Conservation (phyloP, 2,329 filamentous ascomycete species). For the Ophiostoma sp. region DNA sequence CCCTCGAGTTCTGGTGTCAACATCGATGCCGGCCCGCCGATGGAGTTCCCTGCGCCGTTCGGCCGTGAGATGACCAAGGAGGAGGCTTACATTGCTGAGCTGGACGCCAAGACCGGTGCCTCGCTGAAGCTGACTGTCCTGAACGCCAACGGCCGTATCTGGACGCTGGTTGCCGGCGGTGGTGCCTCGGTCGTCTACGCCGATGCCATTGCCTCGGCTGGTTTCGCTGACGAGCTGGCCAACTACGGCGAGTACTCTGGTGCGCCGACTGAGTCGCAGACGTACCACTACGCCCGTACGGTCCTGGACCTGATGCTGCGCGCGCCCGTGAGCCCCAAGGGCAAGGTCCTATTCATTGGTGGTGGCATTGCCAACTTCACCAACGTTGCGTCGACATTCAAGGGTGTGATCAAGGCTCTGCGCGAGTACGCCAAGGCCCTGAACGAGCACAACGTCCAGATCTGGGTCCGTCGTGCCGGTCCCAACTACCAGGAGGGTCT, state of each 20-base stretch:
- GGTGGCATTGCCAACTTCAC: conserved; percentile 99
- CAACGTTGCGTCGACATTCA: conserved; percentile 99
- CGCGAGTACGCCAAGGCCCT: conserved; percentile 84
- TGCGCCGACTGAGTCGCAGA: conserved; percentile 97
- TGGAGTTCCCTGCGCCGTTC: conserved; percentile 99
- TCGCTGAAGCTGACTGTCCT: conserved; percentile 97
- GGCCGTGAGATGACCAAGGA: conserved; percentile 98
- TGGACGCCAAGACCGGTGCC: conserved; percentile 98
- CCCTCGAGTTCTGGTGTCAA: conserved; percentile 65
- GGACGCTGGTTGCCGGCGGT: conserved; percentile 98
- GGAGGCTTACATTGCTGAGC: conserved; percentile 97
- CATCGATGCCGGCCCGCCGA: conserved; percentile 94
- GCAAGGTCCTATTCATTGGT: conserved; percentile 99
- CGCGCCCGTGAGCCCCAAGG: conserved; percentile 77
- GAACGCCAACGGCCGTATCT: conserved; percentile 87
- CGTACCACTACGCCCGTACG: conserved; percentile 97
- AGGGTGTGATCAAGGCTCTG: conserved; percentile 96
- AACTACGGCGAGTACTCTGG: conserved; percentile 99
- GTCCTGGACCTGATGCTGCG: conserved; percentile 97
- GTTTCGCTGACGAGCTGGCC: conserved; percentile 92
- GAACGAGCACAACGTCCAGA: conserved; percentile 95
- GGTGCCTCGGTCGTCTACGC: conserved; percentile 99
- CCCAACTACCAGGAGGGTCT: conserved; percentile 99
- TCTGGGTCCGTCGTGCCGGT: conserved; percentile 88
- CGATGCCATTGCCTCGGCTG: conserved; percentile 94